phyloP scores from a whole-genome alignment of 1,284 basidiomycete genomes.

The Tetrapyrgos nigripes region DNA sequence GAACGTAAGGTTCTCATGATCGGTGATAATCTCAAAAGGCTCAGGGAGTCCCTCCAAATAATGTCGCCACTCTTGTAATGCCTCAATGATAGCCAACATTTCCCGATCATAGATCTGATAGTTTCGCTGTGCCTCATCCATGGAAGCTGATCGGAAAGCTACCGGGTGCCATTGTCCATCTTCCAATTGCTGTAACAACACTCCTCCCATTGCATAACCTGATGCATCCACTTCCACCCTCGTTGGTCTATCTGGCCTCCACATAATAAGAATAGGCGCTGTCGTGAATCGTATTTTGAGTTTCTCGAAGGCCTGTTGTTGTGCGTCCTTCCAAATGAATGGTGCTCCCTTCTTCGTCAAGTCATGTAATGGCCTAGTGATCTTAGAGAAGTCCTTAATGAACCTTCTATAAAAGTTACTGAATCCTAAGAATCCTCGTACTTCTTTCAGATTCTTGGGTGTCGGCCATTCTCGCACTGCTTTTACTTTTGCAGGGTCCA shows the following conservation, averaged over 20 bases:
- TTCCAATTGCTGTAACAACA: constrained; percentile 8
- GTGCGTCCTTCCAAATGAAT: background rate
- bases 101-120: constrained; percentile 17
- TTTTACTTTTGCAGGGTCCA: background rate
- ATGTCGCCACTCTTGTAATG: background rate
- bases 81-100: constrained; percentile 9
- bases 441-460: background rate
- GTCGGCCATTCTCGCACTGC: background rate
- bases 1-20: constrained; percentile 3
- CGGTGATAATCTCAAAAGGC: constrained; percentile 7
- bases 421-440: background rate
- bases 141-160: constrained; percentile 2
- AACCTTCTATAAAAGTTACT: background rate
- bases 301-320: background rate
- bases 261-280: background rate
- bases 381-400: background rate
- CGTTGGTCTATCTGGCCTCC: background rate
- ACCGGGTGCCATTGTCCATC: constrained; percentile 11
- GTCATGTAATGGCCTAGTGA: background rate
- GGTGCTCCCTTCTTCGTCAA: background rate
- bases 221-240: constrained; percentile 9
- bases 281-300: background rate
- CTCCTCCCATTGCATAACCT: constrained; percentile 8
- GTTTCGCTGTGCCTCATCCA: constrained; percentile 4
- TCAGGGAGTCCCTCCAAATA: constrained; percentile 3